Evolutionary conservation across 1,139 yeast genomes (phyloP).

Genomic region (Blastobotrys niveus): DNA sequence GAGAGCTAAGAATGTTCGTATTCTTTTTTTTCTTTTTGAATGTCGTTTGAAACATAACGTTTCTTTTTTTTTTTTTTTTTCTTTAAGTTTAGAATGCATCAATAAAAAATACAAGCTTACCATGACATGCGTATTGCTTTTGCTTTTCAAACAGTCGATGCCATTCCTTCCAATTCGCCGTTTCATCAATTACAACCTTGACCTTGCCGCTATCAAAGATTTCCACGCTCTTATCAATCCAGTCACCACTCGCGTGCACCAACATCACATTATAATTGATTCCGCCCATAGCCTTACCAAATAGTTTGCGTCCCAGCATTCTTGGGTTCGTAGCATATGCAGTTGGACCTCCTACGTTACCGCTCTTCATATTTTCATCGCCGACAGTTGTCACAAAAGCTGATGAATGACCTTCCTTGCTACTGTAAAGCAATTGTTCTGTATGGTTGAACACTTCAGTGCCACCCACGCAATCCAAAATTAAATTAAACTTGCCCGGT

Average conservation of each 20-base stretch:
- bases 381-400: constrained; percentile 50
- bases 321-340: constrained; percentile 26
- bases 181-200: constrained; percentile 48
- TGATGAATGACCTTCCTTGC: constrained; percentile 31
- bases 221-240: constrained; percentile 32
- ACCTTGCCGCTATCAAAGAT: constrained; percentile 42
- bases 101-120: constrained; percentile 60
- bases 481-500: constrained; percentile 36
- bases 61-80: too few relatives aligned
- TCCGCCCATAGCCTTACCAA: constrained; percentile 34
- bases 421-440: background rate
- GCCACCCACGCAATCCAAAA: constrained; percentile 48
- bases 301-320: constrained; percentile 30
- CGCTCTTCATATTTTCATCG: too few relatives aligned
- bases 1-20: too few relatives aligned
- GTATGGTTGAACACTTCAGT: constrained; percentile 30
- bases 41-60: too few relatives aligned
- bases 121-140: constrained; percentile 47
- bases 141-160: constrained; percentile 47
- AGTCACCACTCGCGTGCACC: constrained; percentile 20
- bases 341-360: constrained; percentile 20
- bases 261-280: constrained; percentile 30
- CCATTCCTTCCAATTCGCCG: constrained; percentile 45
- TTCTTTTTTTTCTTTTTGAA: too few relatives aligned
- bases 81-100: too few relatives aligned